These are phyloP conservation scores for Apiotrichum veenhuisii DNA, from an alignment of 1,284 basidiomycete species.

Conservation along the genomic window DNA sequence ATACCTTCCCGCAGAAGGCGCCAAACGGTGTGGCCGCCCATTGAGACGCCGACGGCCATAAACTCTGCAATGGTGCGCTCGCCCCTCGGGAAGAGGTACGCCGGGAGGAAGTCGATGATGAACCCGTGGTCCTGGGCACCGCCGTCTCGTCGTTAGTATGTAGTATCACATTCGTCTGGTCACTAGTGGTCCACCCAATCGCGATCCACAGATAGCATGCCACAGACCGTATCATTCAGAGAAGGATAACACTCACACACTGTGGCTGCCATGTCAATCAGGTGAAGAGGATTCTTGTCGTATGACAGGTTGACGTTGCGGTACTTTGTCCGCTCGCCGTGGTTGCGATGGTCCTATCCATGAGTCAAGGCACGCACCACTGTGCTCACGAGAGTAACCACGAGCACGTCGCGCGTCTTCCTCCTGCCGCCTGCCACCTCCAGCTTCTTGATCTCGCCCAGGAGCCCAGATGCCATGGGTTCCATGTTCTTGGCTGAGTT, in stretches of 20 bases:
- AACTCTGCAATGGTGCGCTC: slow-evolving; percentile 65
- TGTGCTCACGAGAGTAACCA: slow-evolving; percentile 43
- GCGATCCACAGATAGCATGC: not conserved
- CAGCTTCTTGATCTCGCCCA: slow-evolving; percentile 25
- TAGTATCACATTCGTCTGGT: no score
- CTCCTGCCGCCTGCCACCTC: slow-evolving; percentile 9
- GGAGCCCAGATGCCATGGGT: slow-evolving; percentile 32
- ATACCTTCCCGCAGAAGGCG: slow-evolving; percentile 16
- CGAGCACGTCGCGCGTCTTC: slow-evolving; percentile 36
- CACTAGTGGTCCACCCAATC: no score
- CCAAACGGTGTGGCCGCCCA: slow-evolving; percentile 47
- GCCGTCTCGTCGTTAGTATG: slow-evolving; percentile 53
- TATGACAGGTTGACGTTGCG: slow-evolving; percentile 59
- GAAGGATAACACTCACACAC: slow-evolving; percentile 47
- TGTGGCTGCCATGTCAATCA: slow-evolving; percentile 51
- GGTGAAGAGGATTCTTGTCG: slow-evolving; percentile 61
- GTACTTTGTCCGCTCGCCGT: slow-evolving; percentile 61
- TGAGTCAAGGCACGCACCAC: not conserved
- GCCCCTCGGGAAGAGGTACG: slow-evolving; percentile 68
- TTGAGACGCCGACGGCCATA: slow-evolving; percentile 55
- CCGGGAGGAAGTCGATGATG: slow-evolving; percentile 73
- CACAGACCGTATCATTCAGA: slow-evolving; percentile 1
- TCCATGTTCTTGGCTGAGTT: slow-evolving; percentile 35
- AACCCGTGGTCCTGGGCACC: slow-evolving; percentile 72
- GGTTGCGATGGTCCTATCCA: slow-evolving; percentile 50